These are phyloP conservation scores for Leccinum boreale DNA, from an alignment of 768 basidiomycete genomes.

Conservation along the genomic window DNA sequence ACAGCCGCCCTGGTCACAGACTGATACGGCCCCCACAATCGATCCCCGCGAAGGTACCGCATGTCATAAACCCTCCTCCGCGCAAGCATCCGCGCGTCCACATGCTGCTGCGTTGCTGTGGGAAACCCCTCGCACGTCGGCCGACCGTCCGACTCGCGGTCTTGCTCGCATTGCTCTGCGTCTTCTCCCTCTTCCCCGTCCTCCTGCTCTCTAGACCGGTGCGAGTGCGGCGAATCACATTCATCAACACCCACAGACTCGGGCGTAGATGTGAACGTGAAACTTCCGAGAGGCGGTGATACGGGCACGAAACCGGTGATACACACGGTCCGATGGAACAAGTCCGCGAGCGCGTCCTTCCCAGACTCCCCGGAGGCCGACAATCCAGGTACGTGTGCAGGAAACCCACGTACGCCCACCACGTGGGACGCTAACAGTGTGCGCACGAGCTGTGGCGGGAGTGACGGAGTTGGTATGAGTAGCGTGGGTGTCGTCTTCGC, in stretches of 20 bases:
- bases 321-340: conserved; percentile 43
- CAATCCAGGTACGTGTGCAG: conserved; percentile 11
- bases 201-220: not conserved
- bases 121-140: conserved; percentile 6
- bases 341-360: conserved; percentile 31
- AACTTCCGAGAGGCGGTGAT: conserved; percentile 11
- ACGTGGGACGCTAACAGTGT: conserved; percentile 17
- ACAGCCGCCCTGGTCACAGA: conserved; percentile 12
- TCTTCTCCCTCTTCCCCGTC: not conserved
- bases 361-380: conserved; percentile 21
- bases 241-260: not conserved
- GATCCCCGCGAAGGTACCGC: conserved; percentile 27
- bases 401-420: conserved; percentile 21
- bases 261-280: not conserved
- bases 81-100: conserved; percentile 27
- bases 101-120: conserved; percentile 10
- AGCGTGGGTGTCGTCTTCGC: not conserved
- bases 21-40: conserved; percentile 29
- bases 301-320: conserved; percentile 41
- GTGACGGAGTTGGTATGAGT: conserved; percentile 21
- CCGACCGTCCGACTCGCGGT: not conserved
- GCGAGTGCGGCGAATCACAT: not conserved
- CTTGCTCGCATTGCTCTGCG: not conserved
- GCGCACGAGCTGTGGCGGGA: conserved; percentile 35
- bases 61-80: conserved; percentile 31